Percentiles rank a stretch among this genome's conserved stretches.
Conservation (phyloP, 1,284 basidiomycete genomes). For the Puccinia coronata region DNA sequence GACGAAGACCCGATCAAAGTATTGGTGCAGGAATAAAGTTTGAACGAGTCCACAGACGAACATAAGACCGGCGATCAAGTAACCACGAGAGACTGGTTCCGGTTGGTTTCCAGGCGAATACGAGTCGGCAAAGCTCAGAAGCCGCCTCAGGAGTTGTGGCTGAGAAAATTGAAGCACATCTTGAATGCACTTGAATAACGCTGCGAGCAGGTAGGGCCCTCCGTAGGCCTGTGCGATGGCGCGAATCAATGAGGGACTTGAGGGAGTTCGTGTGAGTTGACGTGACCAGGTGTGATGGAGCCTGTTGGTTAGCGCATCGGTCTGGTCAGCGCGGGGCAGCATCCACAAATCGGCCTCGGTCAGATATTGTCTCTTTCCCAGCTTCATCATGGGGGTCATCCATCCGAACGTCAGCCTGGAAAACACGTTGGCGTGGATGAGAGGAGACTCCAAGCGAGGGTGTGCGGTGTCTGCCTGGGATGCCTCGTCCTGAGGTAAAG, state of each 20-base stretch:
- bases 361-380: slow-evolving; percentile 57
- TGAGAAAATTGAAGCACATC: slow-evolving; percentile 81
- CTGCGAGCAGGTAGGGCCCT: slow-evolving; percentile 71
- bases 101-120: slow-evolving; percentile 66
- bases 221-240: slow-evolving; percentile 78
- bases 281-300: slow-evolving; percentile 64
- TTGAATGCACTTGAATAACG: slow-evolving; percentile 65
- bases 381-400: slow-evolving; percentile 72
- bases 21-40: slow-evolving; percentile 83
- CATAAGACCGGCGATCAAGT: slow-evolving; percentile 75
- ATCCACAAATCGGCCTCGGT: slow-evolving; percentile 60
- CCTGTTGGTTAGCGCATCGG: slow-evolving; percentile 69
- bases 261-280: slow-evolving; percentile 29
- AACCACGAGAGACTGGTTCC: slow-evolving; percentile 65
- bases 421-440: slow-evolving; percentile 70
- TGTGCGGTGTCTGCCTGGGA: slow-evolving; percentile 48
- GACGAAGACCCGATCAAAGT: slow-evolving; percentile 77
- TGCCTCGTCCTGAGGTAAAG: slow-evolving; percentile 51
- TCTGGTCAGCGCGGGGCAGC: slow-evolving; percentile 66
- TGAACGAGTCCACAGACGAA: slow-evolving; percentile 74
- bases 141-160: slow-evolving; percentile 79
- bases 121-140: slow-evolving; percentile 76
- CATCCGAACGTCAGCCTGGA: slow-evolving; percentile 69
- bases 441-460: slow-evolving; percentile 69
- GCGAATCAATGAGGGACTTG: slow-evolving; percentile 67